Conservation (phyloP, 2,329 filamentous ascomycete genomes). For the Rutstroemia sp. region DNA sequence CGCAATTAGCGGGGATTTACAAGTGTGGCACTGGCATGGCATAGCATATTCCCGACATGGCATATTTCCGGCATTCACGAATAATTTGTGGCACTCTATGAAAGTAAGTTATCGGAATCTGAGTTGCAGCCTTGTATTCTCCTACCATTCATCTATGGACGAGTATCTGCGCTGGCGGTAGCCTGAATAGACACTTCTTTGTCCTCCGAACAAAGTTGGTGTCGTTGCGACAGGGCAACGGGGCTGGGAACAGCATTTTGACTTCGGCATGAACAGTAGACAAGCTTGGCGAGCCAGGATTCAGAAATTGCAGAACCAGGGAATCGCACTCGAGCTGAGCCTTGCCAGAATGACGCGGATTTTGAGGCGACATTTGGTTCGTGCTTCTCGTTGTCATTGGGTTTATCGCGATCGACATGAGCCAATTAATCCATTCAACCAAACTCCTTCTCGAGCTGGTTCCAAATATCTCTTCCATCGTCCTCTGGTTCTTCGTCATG, state of each 20-base stretch:
- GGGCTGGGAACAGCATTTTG: neutral
- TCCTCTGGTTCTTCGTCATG: slow-evolving; percentile 7
- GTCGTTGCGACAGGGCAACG: no score
- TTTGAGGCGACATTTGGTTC: no score
- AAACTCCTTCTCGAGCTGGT: slow-evolving; percentile 36
- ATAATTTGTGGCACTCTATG: neutral
- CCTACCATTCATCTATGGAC: no score
- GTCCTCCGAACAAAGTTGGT: no score
- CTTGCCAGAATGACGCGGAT: no score
- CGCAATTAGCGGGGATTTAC: neutral
- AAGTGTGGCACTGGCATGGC: neutral
- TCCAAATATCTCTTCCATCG: slow-evolving; percentile 35
- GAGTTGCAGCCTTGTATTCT: no score
- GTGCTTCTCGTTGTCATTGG: neutral
- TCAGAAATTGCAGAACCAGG: neutral
- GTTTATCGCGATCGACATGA: neutral
- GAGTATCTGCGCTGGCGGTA: no score
- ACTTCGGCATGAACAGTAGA: neutral
- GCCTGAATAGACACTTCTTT: no score
- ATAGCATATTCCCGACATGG: neutral
- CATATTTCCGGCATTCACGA: neutral
- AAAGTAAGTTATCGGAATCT: neutral
- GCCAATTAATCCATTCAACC: slow-evolving; percentile 9
- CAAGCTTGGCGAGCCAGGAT: neutral
- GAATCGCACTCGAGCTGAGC: neutral